Conservation (phyloP, 2,329 filamentous ascomycete species). For the Xylariaceae sp. region DNA sequence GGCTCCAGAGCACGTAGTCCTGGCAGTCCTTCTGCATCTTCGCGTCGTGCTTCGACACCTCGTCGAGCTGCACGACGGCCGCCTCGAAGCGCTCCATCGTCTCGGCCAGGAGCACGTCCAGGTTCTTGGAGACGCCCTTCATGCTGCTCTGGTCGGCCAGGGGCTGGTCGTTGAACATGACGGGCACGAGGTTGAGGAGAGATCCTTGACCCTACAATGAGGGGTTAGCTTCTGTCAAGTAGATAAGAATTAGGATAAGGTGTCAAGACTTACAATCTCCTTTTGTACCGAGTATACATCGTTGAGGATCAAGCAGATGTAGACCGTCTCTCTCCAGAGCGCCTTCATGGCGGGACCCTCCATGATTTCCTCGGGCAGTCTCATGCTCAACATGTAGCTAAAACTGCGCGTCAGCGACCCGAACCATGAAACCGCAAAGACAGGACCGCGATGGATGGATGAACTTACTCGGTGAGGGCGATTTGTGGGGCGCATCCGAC, state of each 20-base stretch:
- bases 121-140: slow-evolving; percentile 17
- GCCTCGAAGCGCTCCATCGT: slow-evolving; percentile 24
- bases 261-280: slow-evolving; percentile 25
- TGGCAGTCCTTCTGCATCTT: slow-evolving; percentile 22
- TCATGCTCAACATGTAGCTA: slow-evolving; percentile 27
- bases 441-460: not conserved
- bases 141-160: slow-evolving; percentile 17
- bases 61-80: slow-evolving; percentile 17
- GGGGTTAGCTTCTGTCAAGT: not conserved
- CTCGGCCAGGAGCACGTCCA: slow-evolving; percentile 18
- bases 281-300: slow-evolving; percentile 29
- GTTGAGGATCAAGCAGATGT: slow-evolving; percentile 29
- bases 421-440: not conserved
- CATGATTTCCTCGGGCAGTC: slow-evolving; percentile 27
- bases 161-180: slow-evolving; percentile 26
- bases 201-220: slow-evolving; percentile 23
- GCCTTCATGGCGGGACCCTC: slow-evolving; percentile 24
- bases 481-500: slow-evolving; percentile 30
- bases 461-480: slow-evolving; percentile 28
- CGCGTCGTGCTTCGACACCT: slow-evolving; percentile 16
- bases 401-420: slow-evolving; percentile 4
- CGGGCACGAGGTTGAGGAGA: slow-evolving; percentile 26
- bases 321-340: slow-evolving; percentile 27
- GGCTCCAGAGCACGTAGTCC: slow-evolving; percentile 26
- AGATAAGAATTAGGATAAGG: too few species aligned